These are phyloP conservation scores for Dendryphion nanum DNA, from an alignment of 2,329 filamentous ascomycete genomes.

Conservation along the genomic window DNA sequence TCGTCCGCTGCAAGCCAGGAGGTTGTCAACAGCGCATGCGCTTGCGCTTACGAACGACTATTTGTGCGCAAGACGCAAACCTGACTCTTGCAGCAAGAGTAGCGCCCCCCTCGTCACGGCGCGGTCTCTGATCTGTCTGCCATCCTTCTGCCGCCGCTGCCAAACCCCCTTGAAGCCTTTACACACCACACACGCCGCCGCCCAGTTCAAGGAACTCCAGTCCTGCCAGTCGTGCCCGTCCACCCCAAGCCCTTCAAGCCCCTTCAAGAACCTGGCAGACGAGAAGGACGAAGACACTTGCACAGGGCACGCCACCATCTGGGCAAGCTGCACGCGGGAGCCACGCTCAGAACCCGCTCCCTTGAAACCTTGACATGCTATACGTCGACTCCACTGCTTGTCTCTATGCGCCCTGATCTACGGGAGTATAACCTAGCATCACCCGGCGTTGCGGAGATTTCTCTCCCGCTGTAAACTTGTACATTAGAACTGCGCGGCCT, in stretches of 20 bases:
- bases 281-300: slow-evolving; percentile 14
- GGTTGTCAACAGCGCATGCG: no score
- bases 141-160: no score
- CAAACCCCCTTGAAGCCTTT: no score
- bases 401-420: slow-evolving; percentile 37
- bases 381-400: slow-evolving; percentile 34
- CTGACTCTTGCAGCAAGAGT: slow-evolving; percentile 30
- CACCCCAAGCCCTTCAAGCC: slow-evolving; percentile 1
- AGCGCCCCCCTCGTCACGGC: no score
- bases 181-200: no score
- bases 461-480: slow-evolving; percentile 23
- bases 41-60: slow-evolving; percentile 15
- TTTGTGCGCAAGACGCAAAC: slow-evolving; percentile 5
- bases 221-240: no score
- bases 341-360: slow-evolving; percentile 31
- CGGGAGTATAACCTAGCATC: no score
- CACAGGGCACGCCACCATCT: slow-evolving; percentile 18
- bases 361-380: slow-evolving; percentile 28
- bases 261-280: slow-evolving; percentile 6
- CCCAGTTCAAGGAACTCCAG: no score
- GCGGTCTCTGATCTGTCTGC: background rate
- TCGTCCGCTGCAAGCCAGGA: no score
- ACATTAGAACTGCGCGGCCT: slow-evolving; percentile 24
- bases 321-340: slow-evolving; percentile 40
- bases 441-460: slow-evolving; percentile 37